Percentiles rank a stretch among this genome's conserved stretches.
Conservation (phyloP, 2,329 filamentous ascomycete species). For the Amesomyces nigricolor region DNA sequence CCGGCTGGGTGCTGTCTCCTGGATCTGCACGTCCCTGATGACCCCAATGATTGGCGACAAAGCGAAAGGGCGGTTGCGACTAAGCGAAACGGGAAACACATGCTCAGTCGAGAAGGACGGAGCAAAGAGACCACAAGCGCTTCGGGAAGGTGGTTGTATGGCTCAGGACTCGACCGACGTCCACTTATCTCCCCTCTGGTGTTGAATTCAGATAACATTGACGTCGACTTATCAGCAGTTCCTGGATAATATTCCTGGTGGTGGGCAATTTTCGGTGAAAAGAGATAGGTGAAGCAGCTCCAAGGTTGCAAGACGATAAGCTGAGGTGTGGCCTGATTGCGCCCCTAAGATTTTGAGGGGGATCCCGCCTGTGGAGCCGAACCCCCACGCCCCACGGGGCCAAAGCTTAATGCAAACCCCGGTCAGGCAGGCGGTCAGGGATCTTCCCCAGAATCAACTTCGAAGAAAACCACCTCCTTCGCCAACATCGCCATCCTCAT, state of each 20-base stretch:
- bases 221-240: neutral
- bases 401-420: conserved; percentile 16
- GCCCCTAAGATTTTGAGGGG: neutral
- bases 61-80: no score
- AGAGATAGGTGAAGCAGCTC: neutral
- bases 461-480: no score
- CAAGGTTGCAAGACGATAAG: neutral
- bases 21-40: no score
- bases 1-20: no score
- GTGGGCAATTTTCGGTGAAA: neutral
- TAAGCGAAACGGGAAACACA: no score
- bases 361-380: conserved; percentile 9
- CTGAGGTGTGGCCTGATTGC: neutral
- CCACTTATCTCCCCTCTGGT: no score
- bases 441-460: conserved; percentile 18
- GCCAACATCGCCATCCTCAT: no score
- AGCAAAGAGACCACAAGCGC: no score
- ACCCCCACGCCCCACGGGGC: conserved; percentile 27
- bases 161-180: neutral
- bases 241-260: conserved; percentile 4
- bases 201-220: neutral
- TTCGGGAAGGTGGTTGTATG: no score
- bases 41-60: no score
- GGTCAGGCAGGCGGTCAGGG: conserved; percentile 9
- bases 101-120: no score